These are phyloP conservation scores for Warburgia ugandensis DNA, from an alignment of 164 flowering plant genomes.

Conservation along the genomic window DNA sequence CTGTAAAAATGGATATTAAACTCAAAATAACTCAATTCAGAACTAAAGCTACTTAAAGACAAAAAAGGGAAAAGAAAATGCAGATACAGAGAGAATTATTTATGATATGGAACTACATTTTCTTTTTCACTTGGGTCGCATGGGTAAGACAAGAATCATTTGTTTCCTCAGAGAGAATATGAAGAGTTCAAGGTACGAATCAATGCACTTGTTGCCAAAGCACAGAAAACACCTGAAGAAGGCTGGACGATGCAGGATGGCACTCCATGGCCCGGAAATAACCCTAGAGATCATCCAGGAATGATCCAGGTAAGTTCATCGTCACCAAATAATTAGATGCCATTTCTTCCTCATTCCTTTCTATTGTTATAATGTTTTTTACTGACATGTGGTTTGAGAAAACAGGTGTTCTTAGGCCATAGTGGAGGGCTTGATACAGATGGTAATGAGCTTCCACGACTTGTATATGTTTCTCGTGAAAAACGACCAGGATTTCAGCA, in stretches of 20 bases:
- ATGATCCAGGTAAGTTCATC: conserved; percentile 78
- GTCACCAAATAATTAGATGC: not conserved
- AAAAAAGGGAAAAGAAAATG: too few species aligned
- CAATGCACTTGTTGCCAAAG: conserved; percentile 90
- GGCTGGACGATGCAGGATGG: conserved; percentile 99
- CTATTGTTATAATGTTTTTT: too few species aligned
- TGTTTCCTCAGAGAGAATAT: conserved; percentile 70
- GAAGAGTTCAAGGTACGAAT: conserved; percentile 92
- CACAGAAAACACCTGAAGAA: conserved; percentile 90
- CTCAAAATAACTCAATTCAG: too few species aligned
- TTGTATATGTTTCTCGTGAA: conserved; percentile 98
- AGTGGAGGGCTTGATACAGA: conserved; percentile 96
- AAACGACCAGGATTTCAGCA: conserved; percentile 98
- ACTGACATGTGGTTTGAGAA: too few species aligned
- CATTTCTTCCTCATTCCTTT: not conserved
- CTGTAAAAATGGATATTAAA: too few species aligned
- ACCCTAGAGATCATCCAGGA: conserved; percentile 97
- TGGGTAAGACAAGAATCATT: not conserved
- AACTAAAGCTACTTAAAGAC: too few species aligned
- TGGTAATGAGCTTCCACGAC: conserved; percentile 92
- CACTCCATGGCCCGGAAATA: conserved; percentile 94
- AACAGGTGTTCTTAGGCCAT: conserved; percentile 88
- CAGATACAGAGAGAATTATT: too few species aligned
- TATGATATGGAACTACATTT: too few species aligned
- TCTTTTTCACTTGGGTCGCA: too few species aligned